These are phyloP conservation scores for Exophiala lecanii-corni DNA, from an alignment of 2,329 filamentous ascomycete species.

Conservation along the genomic window DNA sequence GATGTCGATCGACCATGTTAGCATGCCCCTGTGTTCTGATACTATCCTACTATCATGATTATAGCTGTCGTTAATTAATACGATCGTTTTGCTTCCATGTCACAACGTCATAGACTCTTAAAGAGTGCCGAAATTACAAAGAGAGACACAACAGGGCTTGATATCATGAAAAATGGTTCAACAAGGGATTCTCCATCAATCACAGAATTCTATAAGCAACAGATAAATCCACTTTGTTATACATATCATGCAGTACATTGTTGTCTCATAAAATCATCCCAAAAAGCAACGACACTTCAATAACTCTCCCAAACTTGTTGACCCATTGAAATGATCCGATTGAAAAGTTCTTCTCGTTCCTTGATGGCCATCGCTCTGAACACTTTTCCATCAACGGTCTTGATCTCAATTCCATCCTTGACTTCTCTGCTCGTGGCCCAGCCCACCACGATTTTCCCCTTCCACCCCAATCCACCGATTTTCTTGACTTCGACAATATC, in stretches of 20 bases:
- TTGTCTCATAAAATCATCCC: too few relatives aligned
- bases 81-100: too few relatives aligned
- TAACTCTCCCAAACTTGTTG: constrained; percentile 79
- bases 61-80: constrained; percentile 1
- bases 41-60: neutral
- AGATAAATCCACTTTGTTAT: too few relatives aligned
- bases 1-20: constrained; percentile 1
- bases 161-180: too few relatives aligned
- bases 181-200: too few relatives aligned
- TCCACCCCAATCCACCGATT: constrained; percentile 78
- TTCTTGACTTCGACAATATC: constrained; percentile 74
- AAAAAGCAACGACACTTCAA: constrained; percentile 47
- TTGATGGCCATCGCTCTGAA: constrained; percentile 66
- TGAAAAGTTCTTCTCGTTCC: constrained; percentile 73
- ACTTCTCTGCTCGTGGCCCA: constrained; percentile 72
- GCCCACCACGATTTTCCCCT: constrained; percentile 74
- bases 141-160: too few relatives aligned
- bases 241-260: too few relatives aligned
- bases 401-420: constrained; percentile 68
- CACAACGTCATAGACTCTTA: too few relatives aligned
- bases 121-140: too few relatives aligned
- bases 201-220: too few relatives aligned
- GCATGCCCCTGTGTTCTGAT: neutral
- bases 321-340: constrained; percentile 70
- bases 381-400: constrained; percentile 49